These are phyloP conservation scores for Tetrapisispora namnaoensis DNA, from an alignment of 805 yeast genomes.

Conservation along the genomic window DNA sequence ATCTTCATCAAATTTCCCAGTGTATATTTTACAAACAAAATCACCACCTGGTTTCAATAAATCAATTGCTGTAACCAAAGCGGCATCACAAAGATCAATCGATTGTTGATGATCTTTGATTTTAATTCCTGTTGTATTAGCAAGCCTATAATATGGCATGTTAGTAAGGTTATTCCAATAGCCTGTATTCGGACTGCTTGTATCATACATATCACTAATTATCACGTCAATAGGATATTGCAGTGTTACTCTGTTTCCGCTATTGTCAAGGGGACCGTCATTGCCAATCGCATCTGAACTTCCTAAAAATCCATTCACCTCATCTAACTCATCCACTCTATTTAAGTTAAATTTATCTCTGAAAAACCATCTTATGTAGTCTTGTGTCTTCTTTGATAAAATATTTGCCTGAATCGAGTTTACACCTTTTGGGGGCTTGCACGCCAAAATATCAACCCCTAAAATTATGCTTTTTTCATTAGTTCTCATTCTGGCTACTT, in stretches of 20 bases:
- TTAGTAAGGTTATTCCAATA: constrained; percentile 56
- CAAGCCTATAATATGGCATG: constrained; percentile 82
- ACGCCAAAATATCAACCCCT: constrained; percentile 76
- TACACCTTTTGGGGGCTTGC: constrained; percentile 73
- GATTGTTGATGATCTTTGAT: constrained; percentile 76
- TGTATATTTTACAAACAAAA: constrained; percentile 73
- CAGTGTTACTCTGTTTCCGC: neutral
- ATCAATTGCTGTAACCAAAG: constrained; percentile 63
- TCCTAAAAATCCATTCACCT: constrained; percentile 16
- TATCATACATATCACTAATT: constrained; percentile 77
- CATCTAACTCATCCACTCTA: constrained; percentile 29
- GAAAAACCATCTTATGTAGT: constrained; percentile 43
- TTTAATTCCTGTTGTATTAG: constrained; percentile 77
- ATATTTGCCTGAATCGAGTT: constrained; percentile 81
- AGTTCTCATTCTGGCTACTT: constrained; percentile 56
- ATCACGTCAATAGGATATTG: constrained; percentile 50
- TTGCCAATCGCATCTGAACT: no score
- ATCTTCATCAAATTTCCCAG: constrained; percentile 67
- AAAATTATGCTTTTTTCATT: constrained; percentile 45
- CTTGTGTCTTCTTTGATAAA: constrained; percentile 56
- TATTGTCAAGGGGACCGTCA: constrained; percentile 12
- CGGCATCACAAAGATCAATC: constrained; percentile 86
- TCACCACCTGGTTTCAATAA: constrained; percentile 61
- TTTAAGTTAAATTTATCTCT: constrained; percentile 20
- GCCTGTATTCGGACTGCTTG: constrained; percentile 40